These are phyloP conservation scores for Cystobasidiopsis lactophilus DNA, from an alignment of 768 basidiomycete species.

Conservation along the genomic window DNA sequence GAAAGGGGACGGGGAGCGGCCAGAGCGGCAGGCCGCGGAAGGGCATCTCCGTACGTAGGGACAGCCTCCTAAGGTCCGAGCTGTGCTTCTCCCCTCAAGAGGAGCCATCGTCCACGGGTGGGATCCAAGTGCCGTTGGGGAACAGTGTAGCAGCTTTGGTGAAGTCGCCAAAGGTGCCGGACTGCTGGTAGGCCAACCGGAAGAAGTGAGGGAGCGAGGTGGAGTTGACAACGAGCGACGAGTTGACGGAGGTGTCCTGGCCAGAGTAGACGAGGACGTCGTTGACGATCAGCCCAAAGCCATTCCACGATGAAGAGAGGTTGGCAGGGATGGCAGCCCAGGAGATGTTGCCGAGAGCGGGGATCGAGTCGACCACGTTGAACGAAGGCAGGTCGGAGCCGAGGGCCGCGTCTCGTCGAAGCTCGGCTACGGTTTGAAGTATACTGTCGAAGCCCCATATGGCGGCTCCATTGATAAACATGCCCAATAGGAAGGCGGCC, in stretches of 20 bases:
- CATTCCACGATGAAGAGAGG: conserved; percentile 38
- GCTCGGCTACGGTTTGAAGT: conserved; percentile 48
- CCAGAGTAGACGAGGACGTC: conserved; percentile 76
- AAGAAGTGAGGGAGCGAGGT: conserved; percentile 27
- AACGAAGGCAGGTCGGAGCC: conserved; percentile 50
- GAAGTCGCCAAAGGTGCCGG: conserved; percentile 39
- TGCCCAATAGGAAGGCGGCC: conserved; percentile 58
- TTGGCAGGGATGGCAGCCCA: conserved; percentile 34
- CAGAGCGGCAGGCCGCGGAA: no score
- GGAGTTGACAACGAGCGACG: conserved; percentile 39
- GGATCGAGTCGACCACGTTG: conserved; percentile 46
- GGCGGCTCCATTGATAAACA: conserved; percentile 46
- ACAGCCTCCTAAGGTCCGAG: no score
- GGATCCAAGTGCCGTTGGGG: conserved; percentile 62
- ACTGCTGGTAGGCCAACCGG: conserved; percentile 20
- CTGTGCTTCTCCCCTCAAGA: no score
- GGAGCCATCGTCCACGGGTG: conserved; percentile 46
- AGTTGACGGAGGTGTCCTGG: conserved; percentile 43
- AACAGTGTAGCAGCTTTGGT: conserved; percentile 46
- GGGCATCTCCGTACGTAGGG: no score
- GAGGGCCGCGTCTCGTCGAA: conserved; percentile 46
- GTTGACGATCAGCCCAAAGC: conserved; percentile 50
- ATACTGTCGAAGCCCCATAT: conserved; percentile 63
- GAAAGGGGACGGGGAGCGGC: no score
- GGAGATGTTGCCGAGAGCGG: conserved; percentile 26